Evolutionary conservation across 2,329 filamentous ascomycete species (phyloP).

Genomic region (Plectosphaerella plurivora): DNA sequence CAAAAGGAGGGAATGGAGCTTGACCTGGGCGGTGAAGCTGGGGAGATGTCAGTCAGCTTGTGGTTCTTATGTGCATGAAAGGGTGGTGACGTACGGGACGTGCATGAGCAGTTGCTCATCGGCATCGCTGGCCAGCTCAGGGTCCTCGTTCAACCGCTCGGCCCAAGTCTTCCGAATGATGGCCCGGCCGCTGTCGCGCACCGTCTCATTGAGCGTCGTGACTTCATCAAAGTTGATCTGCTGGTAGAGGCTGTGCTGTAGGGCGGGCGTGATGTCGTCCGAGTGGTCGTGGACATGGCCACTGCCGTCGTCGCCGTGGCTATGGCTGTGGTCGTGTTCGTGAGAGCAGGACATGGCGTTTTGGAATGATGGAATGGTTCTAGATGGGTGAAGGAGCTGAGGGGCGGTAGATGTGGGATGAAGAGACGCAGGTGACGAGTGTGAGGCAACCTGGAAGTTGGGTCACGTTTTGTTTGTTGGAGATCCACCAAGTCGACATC

Average conservation of each 20-base stretch:
- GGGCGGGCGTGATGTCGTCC: slow-evolving; percentile 86
- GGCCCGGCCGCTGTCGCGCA: slow-evolving; percentile 61
- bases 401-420: too few species aligned
- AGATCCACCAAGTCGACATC: too few species aligned
- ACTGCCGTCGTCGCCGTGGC: slow-evolving; percentile 47
- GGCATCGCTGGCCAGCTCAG: slow-evolving; percentile 78
- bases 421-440: too few species aligned
- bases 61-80: background rate
- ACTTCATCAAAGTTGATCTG: slow-evolving; percentile 88
- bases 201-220: slow-evolving; percentile 77
- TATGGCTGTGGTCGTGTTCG: slow-evolving; percentile 45
- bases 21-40: slow-evolving; percentile 90
- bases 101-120: slow-evolving; percentile 94
- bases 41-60: background rate
- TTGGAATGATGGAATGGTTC: too few species aligned
- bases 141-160: slow-evolving; percentile 65
- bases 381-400: too few species aligned
- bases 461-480: too few species aligned
- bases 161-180: slow-evolving; percentile 90
- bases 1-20: slow-evolving; percentile 83
- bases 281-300: slow-evolving; percentile 75
- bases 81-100: slow-evolving; percentile 63
- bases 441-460: too few species aligned
- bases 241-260: slow-evolving; percentile 86
- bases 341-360: slow-evolving; percentile 23